Evolutionary conservation across 1,139 yeast genomes (phyloP).

Genomic region (Wickerhamomyces sp.): DNA sequence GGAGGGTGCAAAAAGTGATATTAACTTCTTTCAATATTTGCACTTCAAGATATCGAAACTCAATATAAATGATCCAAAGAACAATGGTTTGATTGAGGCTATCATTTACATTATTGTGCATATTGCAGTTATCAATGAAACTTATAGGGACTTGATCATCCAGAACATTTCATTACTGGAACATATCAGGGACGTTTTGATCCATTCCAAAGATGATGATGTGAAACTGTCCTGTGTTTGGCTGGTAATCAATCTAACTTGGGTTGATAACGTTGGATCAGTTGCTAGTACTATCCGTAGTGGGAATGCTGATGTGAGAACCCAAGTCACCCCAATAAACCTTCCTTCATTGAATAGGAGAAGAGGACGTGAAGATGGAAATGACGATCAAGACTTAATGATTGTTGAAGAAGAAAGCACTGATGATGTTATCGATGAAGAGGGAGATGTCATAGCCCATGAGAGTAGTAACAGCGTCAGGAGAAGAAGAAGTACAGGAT

Average conservation of each 20-base stretch:
- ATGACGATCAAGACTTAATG: conserved; percentile 6
- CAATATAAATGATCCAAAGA: conserved; percentile 22
- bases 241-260: conserved; percentile 54
- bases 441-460: conserved; percentile 17
- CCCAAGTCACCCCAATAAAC: conserved; percentile 15
- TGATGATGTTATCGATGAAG: conserved; percentile 12
- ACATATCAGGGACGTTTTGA: conserved; percentile 30
- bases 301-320: conserved; percentile 26
- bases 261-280: conserved; percentile 34
- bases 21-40: conserved; percentile 30
- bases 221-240: conserved; percentile 53
- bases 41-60: conserved; percentile 17
- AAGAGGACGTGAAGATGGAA: too few species aligned
- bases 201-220: conserved; percentile 33
- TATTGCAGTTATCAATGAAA: conserved; percentile 49
- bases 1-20: conserved; percentile 7
- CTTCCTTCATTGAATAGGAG: too few species aligned
- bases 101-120: conserved; percentile 52
- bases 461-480: conserved; percentile 18
- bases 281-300: conserved; percentile 13
- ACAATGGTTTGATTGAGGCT: conserved; percentile 37
- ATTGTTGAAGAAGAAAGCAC: conserved; percentile 4
- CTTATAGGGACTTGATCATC: conserved; percentile 41
- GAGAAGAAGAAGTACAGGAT: conserved; percentile 16
- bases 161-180: conserved; percentile 36